Evolutionary conservation across 495 filamentous ascomycete genomes (phyloP), one percentile per base, ranked within the genome.

Genomic region (Hypoxylon fuscum): DNA sequence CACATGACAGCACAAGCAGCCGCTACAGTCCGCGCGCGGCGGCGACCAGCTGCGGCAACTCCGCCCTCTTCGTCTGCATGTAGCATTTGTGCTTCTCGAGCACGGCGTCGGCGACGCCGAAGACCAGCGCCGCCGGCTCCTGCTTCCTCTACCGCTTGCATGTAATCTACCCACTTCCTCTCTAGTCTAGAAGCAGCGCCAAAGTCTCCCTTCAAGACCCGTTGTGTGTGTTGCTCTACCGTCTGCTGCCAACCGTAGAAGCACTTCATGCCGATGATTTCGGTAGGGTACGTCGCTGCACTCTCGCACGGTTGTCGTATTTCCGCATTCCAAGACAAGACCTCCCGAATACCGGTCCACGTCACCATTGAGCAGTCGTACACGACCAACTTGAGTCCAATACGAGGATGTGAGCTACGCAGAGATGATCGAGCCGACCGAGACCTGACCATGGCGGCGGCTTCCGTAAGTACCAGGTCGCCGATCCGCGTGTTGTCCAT

Each of bases 171-270:
- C 95, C 95, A 98, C 75, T 93, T 96, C 45, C 85, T 80, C 76
- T 97, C 93, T 17, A 98, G 78, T 10, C 89, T 77, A 29, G 77
- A 76, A 1, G 95, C 95, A 2, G 89, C 78, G 0, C 76, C 73
- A 18, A 90, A 79, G 50, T 96, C 89, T 1, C 92, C 91, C 14
- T 83, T 78, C 25, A 96, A 74, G 0, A 97, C 90, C 2, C 93
- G 85, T 71, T 92, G 90, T 42, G 84, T 93, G 72, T 97, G 94
- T 70, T 97, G 91, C 55, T 97, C 88, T 17, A 96, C 93, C 2
- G 93, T 97, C 72, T 89, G 89, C 76, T 98, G 95, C 87, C 91
- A 98, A 15, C 88, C 91, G 72, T 96, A 94, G 78, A 92, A 98
- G 73, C 92, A 96, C 73, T 96, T 97, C 34, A 98, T 80, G 14